Evolutionary conservation across 2,329 filamentous ascomycete genomes (phyloP).

Genomic region (Colletotrichum shisoi): DNA sequence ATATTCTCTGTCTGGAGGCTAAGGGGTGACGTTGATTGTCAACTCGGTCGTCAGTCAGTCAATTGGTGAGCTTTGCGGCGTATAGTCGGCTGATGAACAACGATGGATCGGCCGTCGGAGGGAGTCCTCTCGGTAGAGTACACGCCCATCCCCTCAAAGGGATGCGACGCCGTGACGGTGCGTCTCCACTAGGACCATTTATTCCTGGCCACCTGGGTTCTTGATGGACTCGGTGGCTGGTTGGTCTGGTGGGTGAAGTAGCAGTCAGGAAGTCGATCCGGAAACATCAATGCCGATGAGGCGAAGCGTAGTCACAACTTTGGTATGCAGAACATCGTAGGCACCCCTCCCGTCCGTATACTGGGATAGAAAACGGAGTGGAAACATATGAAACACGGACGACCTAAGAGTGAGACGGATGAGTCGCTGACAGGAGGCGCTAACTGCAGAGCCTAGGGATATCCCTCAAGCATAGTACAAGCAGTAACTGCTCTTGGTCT

Average conservation of each 20-base stretch:
- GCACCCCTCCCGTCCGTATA: background rate
- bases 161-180: conserved; percentile 2
- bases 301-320: conserved; percentile 11
- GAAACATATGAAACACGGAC: conserved; percentile 32
- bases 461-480: conserved; percentile 9
- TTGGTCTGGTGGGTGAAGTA: conserved; percentile 13
- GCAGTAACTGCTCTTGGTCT: conserved; percentile 11
- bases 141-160: background rate
- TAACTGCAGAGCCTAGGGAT: conserved; percentile 21
- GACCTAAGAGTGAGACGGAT: conserved; percentile 24
- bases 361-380: conserved; percentile 25
- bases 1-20: background rate
- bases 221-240: background rate
- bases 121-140: background rate
- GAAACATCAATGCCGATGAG: conserved; percentile 31
- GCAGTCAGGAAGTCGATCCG: conserved; percentile 14
- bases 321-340: conserved; percentile 12
- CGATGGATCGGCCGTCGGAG: conserved; percentile 5
- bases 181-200: background rate
- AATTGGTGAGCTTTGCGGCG: background rate
- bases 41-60: background rate
- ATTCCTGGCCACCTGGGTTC: conserved; percentile 7
- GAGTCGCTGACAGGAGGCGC: conserved; percentile 33
- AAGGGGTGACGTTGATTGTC: conserved; percentile 7
- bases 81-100: conserved; percentile 1